Evolutionary conservation across 345 rosid species (phyloP), one percentile per base, ranked within the genome.

Genomic region (Salix arbutifolia): DNA sequence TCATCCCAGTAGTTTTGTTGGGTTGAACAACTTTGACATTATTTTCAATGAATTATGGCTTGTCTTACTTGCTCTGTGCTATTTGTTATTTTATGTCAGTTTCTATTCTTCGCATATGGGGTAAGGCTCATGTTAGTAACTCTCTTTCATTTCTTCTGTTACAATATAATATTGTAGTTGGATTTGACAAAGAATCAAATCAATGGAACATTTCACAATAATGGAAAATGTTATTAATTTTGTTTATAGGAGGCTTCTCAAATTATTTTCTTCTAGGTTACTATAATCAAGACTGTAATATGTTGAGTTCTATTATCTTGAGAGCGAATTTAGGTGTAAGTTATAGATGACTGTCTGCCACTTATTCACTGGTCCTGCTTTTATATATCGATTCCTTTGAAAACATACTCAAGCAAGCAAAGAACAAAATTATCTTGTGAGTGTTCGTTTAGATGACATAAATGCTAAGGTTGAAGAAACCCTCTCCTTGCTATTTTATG

Each of bases 1-100:
- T 52, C 73, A 19, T 31, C 28, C 40, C 14, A 60, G 40, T 21
- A 17, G 37, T n/a, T 76, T 53, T 67, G 67, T 73, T 73, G 65
- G 79, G 37, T 48, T 44, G 40, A 76, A 25, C 67, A 53, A 61
- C 58, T 83, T 65, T 72, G 38, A 40, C 19, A 40, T 10, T 40
- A 11, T 40, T 70, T 28, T 6, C 11, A 9, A 67, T 64, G 56
- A 7, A 42, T 60, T 31, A 37, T 50, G 62, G 17, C 48, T 30
- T 30, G 21, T 19, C 18, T 46, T 46, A 14, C 52, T 1, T 46
- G 5, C 52, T 14, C 5, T 14, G 18, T 1, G 18, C 52, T 46
- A 46, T 46, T 14, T 14, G 18, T 46, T 46, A 14, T 46, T 46
- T 12, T 14, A 46, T 46, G 18, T 4, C 1, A 14, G 5, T 46